Base-by-base conservation (phyloP, 2,329 filamentous ascomycete genomes). In the Aureobasidium leucospermi region DNA sequence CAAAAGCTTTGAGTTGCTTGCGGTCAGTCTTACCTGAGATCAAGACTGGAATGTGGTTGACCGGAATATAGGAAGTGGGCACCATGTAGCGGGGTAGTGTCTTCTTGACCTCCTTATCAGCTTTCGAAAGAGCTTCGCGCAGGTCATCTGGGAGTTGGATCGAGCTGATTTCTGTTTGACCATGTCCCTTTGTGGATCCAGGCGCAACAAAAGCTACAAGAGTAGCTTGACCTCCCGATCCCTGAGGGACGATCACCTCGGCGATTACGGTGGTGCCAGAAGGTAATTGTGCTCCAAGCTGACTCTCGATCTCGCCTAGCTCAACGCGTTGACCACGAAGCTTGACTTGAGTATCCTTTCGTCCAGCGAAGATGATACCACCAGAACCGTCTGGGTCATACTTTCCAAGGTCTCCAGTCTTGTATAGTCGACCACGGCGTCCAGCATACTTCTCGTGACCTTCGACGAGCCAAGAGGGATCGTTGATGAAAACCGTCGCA, bases 261-360 rank as follows among this genome's bases (percentile, higher is more conserved):
- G 74, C 76, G 29, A 79, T 76, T 0, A 80, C 71, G 3, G 73
- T 71, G 10, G 69, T 71, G 10, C 70, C 72, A 0, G 69, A 59
- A 8, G 77, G 73, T 34, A 78, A 74, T 32, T 68, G 67, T 19
- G 59, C 43, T 15, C 56, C 46, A 29, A 65, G 56, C 29, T 74
- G 74, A 62, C 72, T 73, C 67, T 76, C 81, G 57, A 78, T 79
- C 67, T 78, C 79, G 10, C 74, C 78, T 53, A 85, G 75, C 70
- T 85, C 88, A 55, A 87, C 80, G 58, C 85, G 75, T 63, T 83
- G 85, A 29, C 88, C 88, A 10, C 79, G 77, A 31, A 88, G 73
- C 71, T 89, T 89, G 58, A 87, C 81, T 68, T 86, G 85, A n/a
- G 80, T 80, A 23, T 88, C 86, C 64, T 84, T 85, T 51, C 86